Base-by-base conservation (phyloP, 2,329 filamentous ascomycete species). In the Trichoderma atrobrunneum region DNA sequence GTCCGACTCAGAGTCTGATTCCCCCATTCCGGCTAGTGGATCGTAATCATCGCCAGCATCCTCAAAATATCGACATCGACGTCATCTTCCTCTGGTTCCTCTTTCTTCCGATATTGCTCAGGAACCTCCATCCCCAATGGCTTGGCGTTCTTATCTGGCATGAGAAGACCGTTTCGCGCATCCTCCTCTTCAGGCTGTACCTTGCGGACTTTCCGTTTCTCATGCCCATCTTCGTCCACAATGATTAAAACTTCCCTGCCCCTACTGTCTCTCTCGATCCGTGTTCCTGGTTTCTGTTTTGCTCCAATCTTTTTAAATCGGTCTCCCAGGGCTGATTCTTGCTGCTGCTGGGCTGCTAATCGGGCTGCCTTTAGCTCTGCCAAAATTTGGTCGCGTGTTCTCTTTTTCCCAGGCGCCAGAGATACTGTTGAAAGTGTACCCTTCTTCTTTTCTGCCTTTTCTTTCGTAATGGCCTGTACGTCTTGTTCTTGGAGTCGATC, bases 91-190 rank as follows among this genome's bases (percentile, higher is more conserved):
- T 87, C 82, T 11, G 85, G 80, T 7, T 81, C 80, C 43, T 84
- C 83, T 59, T 85, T 80, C 71, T 86, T 86, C 65, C 79, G 81
- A 76, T 88, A 89, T 48, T 86, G 83, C 66, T 90, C 88, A 2
- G 90, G 89, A 8, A 91, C 87, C 71, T 91, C 88, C 89, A 91
- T 91, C 0, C 89, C 90, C 0, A 91, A 81, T 0, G 89, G 88
- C 74, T 87, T 86, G 26, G 83, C 85, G 73, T 87, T 82, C 73
- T 88, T 87, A 73, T 88, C 86, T 3, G 87, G 87, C 81, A 86
- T 83, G 39, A 88, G 80, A 30, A 89, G 80, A 30, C 83, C 85
- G 34, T 79, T 80, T 11, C 65, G 79, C 43, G 81, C 78, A 62
- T 83, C 80, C 10, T 78, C 79, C 7, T 78, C 79, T 48, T 78